Percentiles rank a stretch among this genome's conserved stretches.
phyloP scores from a whole-genome alignment of 1,284 basidiomycete species.

The Peniophora sp. region DNA sequence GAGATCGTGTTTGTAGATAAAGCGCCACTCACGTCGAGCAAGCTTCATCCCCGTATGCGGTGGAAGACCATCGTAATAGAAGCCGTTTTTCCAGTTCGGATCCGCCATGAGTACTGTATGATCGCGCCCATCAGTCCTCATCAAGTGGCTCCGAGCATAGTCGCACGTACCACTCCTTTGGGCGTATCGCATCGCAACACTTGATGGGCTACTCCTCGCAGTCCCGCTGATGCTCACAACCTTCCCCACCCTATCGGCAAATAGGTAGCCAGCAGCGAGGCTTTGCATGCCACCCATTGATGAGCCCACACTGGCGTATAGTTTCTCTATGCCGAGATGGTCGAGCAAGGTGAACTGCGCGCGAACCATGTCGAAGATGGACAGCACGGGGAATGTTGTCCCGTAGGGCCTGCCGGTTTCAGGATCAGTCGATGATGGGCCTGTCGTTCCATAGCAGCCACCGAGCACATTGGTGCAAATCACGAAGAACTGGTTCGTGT shows the following conservation, averaged over 20 bases:
- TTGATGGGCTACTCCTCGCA: constrained; percentile 84
- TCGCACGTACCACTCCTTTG: constrained; percentile 77
- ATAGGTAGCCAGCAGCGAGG: constrained; percentile 91
- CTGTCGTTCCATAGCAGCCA: constrained; percentile 95
- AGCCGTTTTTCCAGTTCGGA: constrained; percentile 98
- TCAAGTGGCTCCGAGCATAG: not conserved
- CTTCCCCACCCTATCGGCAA: constrained; percentile 81
- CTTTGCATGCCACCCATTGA: constrained; percentile 99
- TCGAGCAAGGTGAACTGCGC: constrained; percentile 89
- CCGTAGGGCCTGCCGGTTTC: constrained; percentile 70
- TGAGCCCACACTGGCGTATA: constrained; percentile 90
- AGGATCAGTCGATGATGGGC: constrained; percentile 78
- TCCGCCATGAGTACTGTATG: constrained; percentile 93
- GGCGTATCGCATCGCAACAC: constrained; percentile 93
- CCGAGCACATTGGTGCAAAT: constrained; percentile 97
- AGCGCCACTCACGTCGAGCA: constrained; percentile 70
- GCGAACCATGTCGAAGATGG: constrained; percentile 94
- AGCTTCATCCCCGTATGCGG: constrained; percentile 99
- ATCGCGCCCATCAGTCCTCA: constrained; percentile 5
- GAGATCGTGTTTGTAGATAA: not conserved
- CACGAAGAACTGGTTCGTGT: constrained; percentile 90
- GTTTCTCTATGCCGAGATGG: constrained; percentile 72
- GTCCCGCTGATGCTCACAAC: constrained; percentile 93
- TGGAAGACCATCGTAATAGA: constrained; percentile 92
- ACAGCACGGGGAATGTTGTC: constrained; percentile 86